Base-by-base conservation (phyloP, 345 rosid genomes). In the Fremontodendron californicum region DNA sequence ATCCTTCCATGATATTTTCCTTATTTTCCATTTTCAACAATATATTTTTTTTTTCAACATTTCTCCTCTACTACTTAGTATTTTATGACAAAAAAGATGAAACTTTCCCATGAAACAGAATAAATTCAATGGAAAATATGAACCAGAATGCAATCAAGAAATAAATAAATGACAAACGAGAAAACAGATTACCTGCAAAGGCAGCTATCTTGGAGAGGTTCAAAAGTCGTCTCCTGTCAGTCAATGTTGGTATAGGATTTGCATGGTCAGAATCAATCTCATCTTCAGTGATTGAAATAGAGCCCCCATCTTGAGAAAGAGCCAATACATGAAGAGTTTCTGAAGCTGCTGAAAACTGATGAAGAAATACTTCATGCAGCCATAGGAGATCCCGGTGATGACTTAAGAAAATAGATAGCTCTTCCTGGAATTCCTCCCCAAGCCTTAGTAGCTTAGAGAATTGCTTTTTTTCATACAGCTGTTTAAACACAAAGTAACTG, bases 341-440 rank as follows among this genome's bases (percentile, higher is more conserved):
- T 51, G 98, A 90, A 74, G 98, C 97, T 46, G 87, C 85, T 57
- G 97, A 87, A 82, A 92, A 96, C 35, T 87, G 93, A 86, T 93
- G 93, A 77, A 96, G 93, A 79, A 89, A 96, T 78, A 90, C 78
- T 78, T 92, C 90, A 85, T 93, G 99, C 85, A 93, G 90, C 99
- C 99, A 96, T 78, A 84, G 72, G 37, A 93, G 90, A 80, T 87
- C 85, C 49, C 66, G 82, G 71, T 88, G 92, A 64, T 88, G 86
- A 85, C 86, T 91, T 39, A 96, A 85, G 81, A 91, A 96, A 76
- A 90, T 81, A 40, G 87, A 80, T 55, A 96, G 81, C 81, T 91
- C 96, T 57, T 92, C 94, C 62, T 85, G 96, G 78, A 96, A 96
- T 73, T 96, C 99, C 83, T 96, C 99, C 43, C 99, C 99, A 43